phyloP scores from a whole-genome alignment of 116 monocot genomes.

The Papilionanthe hybrid region DNA sequence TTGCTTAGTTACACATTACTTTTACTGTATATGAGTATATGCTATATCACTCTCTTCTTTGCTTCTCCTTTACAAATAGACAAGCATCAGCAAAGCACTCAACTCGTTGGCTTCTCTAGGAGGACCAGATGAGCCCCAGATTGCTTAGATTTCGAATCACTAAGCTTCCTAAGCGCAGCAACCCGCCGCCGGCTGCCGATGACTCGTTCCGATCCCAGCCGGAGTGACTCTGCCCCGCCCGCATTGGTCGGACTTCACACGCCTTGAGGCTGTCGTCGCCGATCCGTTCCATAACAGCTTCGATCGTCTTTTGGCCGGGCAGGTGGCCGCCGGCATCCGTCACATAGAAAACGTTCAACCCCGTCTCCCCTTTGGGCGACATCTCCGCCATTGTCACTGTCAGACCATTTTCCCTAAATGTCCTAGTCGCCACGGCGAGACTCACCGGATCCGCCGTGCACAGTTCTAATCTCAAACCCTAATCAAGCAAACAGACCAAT shows the following conservation, averaged over 20 bases:
- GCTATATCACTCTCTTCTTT: not conserved
- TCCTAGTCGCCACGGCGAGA: constrained; percentile 39
- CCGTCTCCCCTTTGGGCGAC: constrained; percentile 29
- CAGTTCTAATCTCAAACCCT: constrained; percentile 44
- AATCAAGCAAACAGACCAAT: not conserved
- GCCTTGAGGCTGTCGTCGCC: constrained; percentile 21
- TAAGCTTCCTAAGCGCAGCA: constrained; percentile 24
- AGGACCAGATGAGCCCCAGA: constrained; percentile 34
- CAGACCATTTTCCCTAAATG: constrained; percentile 50
- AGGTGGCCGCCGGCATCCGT: constrained; percentile 19
- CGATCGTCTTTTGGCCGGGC: constrained; percentile 19
- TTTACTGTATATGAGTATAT: too few species aligned
- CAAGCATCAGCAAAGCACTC: not conserved
- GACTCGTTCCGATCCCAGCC: not conserved
- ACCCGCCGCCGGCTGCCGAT: not conserved
- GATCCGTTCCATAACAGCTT: constrained; percentile 17
- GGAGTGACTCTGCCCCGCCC: not conserved
- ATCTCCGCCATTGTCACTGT: constrained; percentile 44
- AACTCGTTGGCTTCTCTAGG: not conserved
- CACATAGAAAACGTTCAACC: constrained; percentile 27
- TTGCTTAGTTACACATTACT: too few species aligned
- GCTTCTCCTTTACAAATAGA: not conserved
- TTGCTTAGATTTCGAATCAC: constrained; percentile 28
- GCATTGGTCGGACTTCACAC: constrained; percentile 6
- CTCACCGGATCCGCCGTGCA: constrained; percentile 21